phyloP scores from a whole-genome alignment of 805 yeast species.

The Candida gorgasii region DNA sequence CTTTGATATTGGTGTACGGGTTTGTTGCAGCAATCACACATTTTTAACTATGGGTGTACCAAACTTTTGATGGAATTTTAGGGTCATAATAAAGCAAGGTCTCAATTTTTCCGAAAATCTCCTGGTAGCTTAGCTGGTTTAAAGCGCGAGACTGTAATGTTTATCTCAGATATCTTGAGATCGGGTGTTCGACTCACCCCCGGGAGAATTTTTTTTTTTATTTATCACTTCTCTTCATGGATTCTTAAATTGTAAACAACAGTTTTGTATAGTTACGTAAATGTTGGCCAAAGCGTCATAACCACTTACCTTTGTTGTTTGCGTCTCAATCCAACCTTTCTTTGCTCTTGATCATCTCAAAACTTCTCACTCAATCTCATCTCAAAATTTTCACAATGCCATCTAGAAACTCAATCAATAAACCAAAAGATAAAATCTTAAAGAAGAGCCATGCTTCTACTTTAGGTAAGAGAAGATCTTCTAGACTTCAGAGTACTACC shows the following conservation, averaged over 20 bases:
- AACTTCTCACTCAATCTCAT: slow-evolving; percentile 5
- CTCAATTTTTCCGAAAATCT: slow-evolving; percentile 20
- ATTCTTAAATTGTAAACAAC: no score
- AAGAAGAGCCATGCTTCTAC: slow-evolving; percentile 51
- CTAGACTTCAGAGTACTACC: slow-evolving; percentile 46
- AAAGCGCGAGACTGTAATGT: slow-evolving; percentile 51
- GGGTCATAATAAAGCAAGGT: no score
- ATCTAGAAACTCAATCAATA: slow-evolving; percentile 77
- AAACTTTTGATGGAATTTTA: no score
- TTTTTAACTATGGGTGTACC: no score
- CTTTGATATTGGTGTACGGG: no score
- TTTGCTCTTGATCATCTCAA: background rate
- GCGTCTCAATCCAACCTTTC: no score
- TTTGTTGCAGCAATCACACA: no score
- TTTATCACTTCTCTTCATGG: background rate
- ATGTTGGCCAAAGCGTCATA: no score
- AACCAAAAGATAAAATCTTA: slow-evolving; percentile 63
- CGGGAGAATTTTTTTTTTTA: slow-evolving; percentile 36
- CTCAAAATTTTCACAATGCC: slow-evolving; percentile 53
- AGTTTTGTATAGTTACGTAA: no score
- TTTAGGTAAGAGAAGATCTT: slow-evolving; percentile 56
- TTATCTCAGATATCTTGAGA: slow-evolving; percentile 44
- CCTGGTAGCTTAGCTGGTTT: slow-evolving; percentile 52
- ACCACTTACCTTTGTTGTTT: no score
- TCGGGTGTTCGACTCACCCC: slow-evolving; percentile 55